Conservation (phyloP, 805 yeast species). For the Grigorovia transvaalensis region DNA sequence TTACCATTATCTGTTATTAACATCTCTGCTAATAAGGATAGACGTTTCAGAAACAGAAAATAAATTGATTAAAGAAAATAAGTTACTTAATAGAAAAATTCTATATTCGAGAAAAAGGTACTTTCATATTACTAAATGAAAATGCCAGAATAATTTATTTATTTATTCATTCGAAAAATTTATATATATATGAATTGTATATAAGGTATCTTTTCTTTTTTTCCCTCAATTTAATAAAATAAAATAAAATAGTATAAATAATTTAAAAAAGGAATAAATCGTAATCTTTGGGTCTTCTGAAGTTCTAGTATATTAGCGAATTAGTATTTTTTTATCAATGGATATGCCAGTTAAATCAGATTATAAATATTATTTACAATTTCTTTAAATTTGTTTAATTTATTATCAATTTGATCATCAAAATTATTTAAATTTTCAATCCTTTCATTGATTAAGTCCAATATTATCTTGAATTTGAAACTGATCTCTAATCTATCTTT, state of each 20-base stretch:
- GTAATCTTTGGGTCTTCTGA: too few species aligned
- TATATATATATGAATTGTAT: too few species aligned
- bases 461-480: slow-evolving; percentile 31
- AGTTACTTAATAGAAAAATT: too few species aligned
- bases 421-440: slow-evolving; percentile 27
- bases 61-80: slow-evolving; percentile 23
- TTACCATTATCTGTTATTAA: slow-evolving; percentile 78
- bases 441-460: slow-evolving; percentile 30
- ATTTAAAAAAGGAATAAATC: too few species aligned
- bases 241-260: background rate
- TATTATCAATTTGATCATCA: slow-evolving; percentile 27
- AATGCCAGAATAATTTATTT: too few species aligned
- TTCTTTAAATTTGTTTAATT: slow-evolving; percentile 30
- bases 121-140: too few species aligned
- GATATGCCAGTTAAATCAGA: slow-evolving; percentile 17
- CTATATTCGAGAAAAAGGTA: too few species aligned
- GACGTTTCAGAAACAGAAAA: slow-evolving; percentile 89
- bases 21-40: slow-evolving; percentile 81
- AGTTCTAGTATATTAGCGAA: background rate
- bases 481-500: slow-evolving; percentile 32
- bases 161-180: too few species aligned
- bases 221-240: too few species aligned
- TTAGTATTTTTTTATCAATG: too few species aligned
- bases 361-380: slow-evolving; percentile 34
- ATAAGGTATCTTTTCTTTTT: too few species aligned